phyloP scores from a whole-genome alignment of 2,329 filamentous ascomycete species.

The Talaromyces funiculosus region DNA sequence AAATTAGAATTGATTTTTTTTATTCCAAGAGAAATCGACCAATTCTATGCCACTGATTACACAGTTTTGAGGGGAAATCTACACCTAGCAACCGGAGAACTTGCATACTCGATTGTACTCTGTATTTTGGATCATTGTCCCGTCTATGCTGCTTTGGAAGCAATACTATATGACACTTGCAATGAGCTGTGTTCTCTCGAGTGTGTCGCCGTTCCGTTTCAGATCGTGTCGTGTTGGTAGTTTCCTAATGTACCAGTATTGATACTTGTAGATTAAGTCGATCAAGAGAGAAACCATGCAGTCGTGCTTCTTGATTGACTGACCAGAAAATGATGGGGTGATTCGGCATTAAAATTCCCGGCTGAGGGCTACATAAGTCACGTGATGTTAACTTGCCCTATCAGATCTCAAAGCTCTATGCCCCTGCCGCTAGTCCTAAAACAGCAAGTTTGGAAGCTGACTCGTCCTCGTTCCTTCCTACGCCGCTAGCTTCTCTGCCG shows the following conservation, averaged over 20 bases:
- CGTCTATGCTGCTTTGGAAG: not conserved
- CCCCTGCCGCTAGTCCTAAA: not conserved
- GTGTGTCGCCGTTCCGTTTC: not conserved
- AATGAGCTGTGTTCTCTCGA: not conserved
- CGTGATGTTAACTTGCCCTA: slow-evolving; percentile 3
- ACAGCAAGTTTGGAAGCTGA: not conserved
- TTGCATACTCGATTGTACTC: not conserved
- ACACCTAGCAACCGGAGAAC: not conserved
- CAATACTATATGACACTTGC: not conserved
- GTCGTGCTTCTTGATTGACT: no score
- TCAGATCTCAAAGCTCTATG: not conserved
- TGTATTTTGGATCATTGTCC: not conserved
- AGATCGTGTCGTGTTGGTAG: not conserved
- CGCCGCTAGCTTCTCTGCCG: no score
- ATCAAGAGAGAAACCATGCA: no score
- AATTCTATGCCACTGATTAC: not conserved
- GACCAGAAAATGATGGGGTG: not conserved
- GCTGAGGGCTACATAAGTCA: not conserved
- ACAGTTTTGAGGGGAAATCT: not conserved
- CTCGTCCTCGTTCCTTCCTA: no score
- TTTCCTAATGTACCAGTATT: no score
- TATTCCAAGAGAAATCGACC: not conserved
- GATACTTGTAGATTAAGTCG: no score
- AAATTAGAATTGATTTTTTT: not conserved
- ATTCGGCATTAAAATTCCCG: slow-evolving; percentile 4